phyloP scores from a whole-genome alignment of 2,329 filamentous ascomycete species.

The Periconia sp. region DNA sequence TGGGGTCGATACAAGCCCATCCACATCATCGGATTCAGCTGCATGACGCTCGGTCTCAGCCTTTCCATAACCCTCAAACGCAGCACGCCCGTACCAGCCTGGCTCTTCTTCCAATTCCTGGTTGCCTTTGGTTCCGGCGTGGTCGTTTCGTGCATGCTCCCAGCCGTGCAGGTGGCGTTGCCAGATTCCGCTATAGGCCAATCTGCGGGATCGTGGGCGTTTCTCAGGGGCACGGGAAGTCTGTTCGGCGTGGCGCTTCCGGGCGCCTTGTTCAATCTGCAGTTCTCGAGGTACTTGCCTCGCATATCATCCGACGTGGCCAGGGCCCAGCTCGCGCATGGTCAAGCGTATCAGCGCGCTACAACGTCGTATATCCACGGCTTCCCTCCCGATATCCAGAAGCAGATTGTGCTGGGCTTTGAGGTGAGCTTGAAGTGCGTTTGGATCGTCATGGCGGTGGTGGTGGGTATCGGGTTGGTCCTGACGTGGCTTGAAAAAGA shows the following conservation, averaged over 20 bases:
- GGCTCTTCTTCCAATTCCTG: slow-evolving; percentile 28
- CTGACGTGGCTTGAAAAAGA: slow-evolving; percentile 40
- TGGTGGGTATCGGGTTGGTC: slow-evolving; percentile 37
- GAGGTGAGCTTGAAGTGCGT: slow-evolving; percentile 37
- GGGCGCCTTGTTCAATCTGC: slow-evolving; percentile 31
- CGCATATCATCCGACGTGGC: slow-evolving; percentile 11
- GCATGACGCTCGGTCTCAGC: slow-evolving; percentile 21
- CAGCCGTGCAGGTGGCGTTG: slow-evolving; percentile 32
- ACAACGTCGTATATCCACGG: slow-evolving; percentile 18
- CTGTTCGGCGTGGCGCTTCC: slow-evolving; percentile 35
- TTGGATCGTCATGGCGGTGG: slow-evolving; percentile 41
- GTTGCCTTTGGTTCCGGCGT: slow-evolving; percentile 27
- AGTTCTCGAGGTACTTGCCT: slow-evolving; percentile 15
- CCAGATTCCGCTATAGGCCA: slow-evolving; percentile 23
- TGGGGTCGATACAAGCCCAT: slow-evolving; percentile 32
- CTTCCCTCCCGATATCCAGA: slow-evolving; percentile 15
- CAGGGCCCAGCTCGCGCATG: slow-evolving; percentile 13
- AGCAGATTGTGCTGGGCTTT: slow-evolving; percentile 39
- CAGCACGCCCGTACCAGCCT: slow-evolving; percentile 10
- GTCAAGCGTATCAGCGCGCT: slow-evolving; percentile 32
- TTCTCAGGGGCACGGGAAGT: slow-evolving; percentile 30
- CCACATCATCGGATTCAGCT: slow-evolving; percentile 25
- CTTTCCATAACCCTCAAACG: slow-evolving; percentile 19
- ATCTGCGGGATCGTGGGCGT: slow-evolving; percentile 29
- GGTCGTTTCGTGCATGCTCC: slow-evolving; percentile 28